Base-by-base conservation (phyloP, 768 basidiomycete species). In the Trametes sanguinea region DNA sequence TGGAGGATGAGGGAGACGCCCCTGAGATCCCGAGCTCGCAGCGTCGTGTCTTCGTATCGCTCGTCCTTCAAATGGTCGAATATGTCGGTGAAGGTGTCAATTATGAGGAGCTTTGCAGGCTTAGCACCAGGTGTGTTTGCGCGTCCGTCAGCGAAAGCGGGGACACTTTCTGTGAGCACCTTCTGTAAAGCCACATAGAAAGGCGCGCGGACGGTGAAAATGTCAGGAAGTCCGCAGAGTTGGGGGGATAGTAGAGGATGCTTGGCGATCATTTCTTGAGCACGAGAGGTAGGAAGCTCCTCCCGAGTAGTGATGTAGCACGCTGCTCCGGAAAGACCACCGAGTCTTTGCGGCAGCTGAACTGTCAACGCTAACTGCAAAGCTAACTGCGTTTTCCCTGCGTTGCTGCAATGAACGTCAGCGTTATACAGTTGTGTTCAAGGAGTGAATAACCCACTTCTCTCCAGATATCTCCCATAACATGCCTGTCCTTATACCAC, bases 301-400 rank as follows among this genome's bases (percentile, higher is more conserved):
- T 87, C 81, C 3, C 87, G 87, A 32, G 91, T 87, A 13, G 89
- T 89, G 63, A 96, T 75, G 74, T 91, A 94, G 71, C 90, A 92
- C 1, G 87, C 76, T 1, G 89, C 85, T 37, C 89, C 92, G 9
- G 71, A 77, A 32, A 89, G 73, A 22, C 88, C 91, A 8, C 85
- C 85, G 4, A 78, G 74, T 46, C 73, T 69, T 48, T 22, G 68
- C 27, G 90, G 85, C 0, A 92, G 79, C 71, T 98, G 95, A 0
- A 91, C 89, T 22, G 83, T 78, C 33, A 96, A 77, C 3, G 92
- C 85, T 17, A 94, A 81, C 66, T 95, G 94, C 13, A 99, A 79
- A 3, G 90, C 91, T 4, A 98, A 75, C 68, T 98, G 95, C 0
- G 94, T 94, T 76, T 99, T 99, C 42, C 97, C 97, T 30, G 96